A percentile compares a stretch with the other conserved stretches of the same genome.
Conservation (phyloP, 306 rosid genomes). For the Vigna mungo region DNA sequence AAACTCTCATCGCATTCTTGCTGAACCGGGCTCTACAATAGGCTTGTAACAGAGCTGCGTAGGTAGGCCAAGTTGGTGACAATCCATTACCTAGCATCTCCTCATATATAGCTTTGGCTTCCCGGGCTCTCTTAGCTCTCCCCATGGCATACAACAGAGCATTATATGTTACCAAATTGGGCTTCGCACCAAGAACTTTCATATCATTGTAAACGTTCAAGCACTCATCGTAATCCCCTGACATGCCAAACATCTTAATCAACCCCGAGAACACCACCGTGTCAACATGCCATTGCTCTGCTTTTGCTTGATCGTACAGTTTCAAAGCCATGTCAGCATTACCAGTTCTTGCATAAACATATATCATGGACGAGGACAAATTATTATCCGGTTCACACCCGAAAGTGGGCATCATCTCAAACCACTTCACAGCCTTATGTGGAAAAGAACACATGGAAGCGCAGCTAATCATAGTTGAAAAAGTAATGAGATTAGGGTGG, state of each 20-base stretch:
- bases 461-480: slow-evolving; percentile 77
- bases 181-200: slow-evolving; percentile 81
- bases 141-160: slow-evolving; percentile 83
- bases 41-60: slow-evolving; percentile 75
- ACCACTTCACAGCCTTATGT: slow-evolving; percentile 78
- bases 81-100: slow-evolving; percentile 71
- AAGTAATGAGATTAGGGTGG: slow-evolving; percentile 73
- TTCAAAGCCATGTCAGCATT: slow-evolving; percentile 72
- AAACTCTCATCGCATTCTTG: slow-evolving; percentile 68
- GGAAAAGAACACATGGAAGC: slow-evolving; percentile 62
- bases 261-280: slow-evolving; percentile 63
- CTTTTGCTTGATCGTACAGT: slow-evolving; percentile 75
- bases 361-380: slow-evolving; percentile 68
- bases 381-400: slow-evolving; percentile 69
- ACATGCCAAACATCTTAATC: slow-evolving; percentile 74
- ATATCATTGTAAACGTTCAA: slow-evolving; percentile 82
- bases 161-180: slow-evolving; percentile 66
- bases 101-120: slow-evolving; percentile 69
- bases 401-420: slow-evolving; percentile 76
- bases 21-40: slow-evolving; percentile 68
- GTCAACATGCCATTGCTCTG: slow-evolving; percentile 77
- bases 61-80: slow-evolving; percentile 65
- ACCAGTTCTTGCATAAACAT: slow-evolving; percentile 79
- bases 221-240: slow-evolving; percentile 80
- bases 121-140: slow-evolving; percentile 76